A percentile compares a stretch with the other conserved stretches of the same genome.
Evolutionary conservation across 1,139 yeast genomes (phyloP).

Genomic region (Taphrina communis): DNA sequence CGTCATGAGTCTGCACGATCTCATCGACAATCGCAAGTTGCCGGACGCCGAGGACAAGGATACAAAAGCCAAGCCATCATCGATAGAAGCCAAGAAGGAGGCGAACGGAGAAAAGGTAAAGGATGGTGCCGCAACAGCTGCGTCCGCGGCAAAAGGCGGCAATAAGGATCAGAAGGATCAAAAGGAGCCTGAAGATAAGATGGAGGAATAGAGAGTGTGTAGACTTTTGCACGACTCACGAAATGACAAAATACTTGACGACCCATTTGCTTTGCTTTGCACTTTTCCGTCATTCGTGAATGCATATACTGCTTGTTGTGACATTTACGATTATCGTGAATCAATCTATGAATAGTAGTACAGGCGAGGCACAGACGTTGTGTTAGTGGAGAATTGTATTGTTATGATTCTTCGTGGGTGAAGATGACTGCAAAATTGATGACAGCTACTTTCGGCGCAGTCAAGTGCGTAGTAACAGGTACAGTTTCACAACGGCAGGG

Average conservation of each 20-base stretch:
- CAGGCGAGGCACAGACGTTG: too few relatives aligned
- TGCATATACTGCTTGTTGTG: too few relatives aligned
- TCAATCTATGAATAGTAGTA: too few relatives aligned
- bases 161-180: slow-evolving; percentile 5
- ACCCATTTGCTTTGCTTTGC: neutral
- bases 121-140: neutral
- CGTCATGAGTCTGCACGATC: slow-evolving; percentile 93
- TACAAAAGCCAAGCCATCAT: neutral
- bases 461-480: too few relatives aligned
- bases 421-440: too few relatives aligned
- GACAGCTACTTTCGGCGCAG: too few relatives aligned
- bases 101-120: slow-evolving; percentile 5
- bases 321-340: too few relatives aligned
- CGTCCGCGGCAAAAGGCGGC: neutral
- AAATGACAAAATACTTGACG: slow-evolving; percentile 5
- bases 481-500: too few relatives aligned
- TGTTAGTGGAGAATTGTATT: too few relatives aligned
- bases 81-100: slow-evolving; percentile 11
- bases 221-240: neutral
- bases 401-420: too few relatives aligned
- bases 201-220: slow-evolving; percentile 28
- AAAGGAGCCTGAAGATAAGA: slow-evolving; percentile 21
- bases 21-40: slow-evolving; percentile 70
- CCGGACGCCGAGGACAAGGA: slow-evolving; percentile 16
- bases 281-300: too few relatives aligned